These are phyloP conservation scores for Thinopyrum elongatum DNA, from an alignment of 176 grass and related monocot genomes.

Conservation along the genomic window DNA sequence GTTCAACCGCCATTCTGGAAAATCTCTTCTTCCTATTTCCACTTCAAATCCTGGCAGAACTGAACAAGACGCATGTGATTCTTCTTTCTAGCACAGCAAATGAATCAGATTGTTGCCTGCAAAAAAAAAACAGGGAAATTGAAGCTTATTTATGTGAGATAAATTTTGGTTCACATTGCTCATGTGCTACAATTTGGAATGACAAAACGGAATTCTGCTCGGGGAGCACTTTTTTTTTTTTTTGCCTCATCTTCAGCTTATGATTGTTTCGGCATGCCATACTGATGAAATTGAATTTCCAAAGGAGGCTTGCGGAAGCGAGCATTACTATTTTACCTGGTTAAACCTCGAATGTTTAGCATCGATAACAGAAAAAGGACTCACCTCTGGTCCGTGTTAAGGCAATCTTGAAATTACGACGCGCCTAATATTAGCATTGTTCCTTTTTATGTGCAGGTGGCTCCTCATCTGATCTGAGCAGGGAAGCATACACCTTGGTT, in stretches of 20 bases:
- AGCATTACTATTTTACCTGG: too few relatives aligned
- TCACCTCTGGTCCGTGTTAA: not conserved
- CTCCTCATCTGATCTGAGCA: not conserved
- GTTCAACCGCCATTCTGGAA: slow-evolving; percentile 17
- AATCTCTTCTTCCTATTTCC: not conserved
- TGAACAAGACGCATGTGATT: not conserved
- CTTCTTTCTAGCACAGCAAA: not conserved
- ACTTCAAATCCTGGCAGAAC: not conserved
- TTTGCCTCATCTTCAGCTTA: too few relatives aligned
- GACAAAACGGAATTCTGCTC: not conserved
- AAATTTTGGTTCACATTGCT: not conserved
- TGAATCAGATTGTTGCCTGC: not conserved
- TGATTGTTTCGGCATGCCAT: not conserved
- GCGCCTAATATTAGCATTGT: not conserved
- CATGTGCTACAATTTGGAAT: not conserved
- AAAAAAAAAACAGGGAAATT: not conserved
- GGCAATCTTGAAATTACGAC: not conserved
- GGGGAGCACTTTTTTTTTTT: not conserved
- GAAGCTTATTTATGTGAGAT: not conserved
- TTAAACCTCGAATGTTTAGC: not conserved
- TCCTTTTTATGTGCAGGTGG: not conserved
- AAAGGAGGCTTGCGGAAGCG: not conserved
- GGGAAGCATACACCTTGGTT: not conserved
- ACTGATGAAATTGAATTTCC: not conserved
- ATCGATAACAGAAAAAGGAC: not conserved